phyloP scores from a whole-genome alignment of 345 rosid genomes.

The Brassica rapa region DNA sequence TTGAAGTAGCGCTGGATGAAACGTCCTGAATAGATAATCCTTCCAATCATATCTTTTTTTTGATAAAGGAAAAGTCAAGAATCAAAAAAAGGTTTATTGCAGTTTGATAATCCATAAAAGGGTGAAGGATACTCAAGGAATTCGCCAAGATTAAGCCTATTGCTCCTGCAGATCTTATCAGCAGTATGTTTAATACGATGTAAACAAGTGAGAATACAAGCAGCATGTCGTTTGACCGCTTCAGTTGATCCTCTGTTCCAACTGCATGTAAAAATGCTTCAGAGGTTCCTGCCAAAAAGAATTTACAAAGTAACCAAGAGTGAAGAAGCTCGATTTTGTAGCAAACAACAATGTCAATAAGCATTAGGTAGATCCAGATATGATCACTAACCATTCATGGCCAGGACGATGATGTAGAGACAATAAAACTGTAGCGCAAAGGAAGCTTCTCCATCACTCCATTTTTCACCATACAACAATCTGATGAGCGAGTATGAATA shows the following conservation, averaged over 20 bases:
- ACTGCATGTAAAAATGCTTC: slow-evolving; percentile 95
- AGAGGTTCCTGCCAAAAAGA: slow-evolving; percentile 74
- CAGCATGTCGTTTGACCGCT: slow-evolving; percentile 74
- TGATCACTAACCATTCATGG: slow-evolving; percentile 68
- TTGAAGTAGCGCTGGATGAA: slow-evolving; percentile 74
- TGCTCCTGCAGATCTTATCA: slow-evolving; percentile 78
- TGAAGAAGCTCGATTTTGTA: background rate
- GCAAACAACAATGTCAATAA: background rate
- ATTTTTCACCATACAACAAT: slow-evolving; percentile 79
- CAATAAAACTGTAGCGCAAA: slow-evolving; percentile 79
- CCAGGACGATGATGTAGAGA: slow-evolving; percentile 74
- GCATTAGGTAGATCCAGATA: background rate
- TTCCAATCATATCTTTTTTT: slow-evolving; percentile 81
- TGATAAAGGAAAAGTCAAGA: slow-evolving; percentile 59
- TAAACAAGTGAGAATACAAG: slow-evolving; percentile 72
- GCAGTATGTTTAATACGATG: slow-evolving; percentile 57
- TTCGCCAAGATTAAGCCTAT: slow-evolving; percentile 90
- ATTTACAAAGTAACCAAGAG: background rate
- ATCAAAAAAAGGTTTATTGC: too few relatives aligned
- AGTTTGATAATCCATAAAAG: background rate
- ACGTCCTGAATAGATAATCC: slow-evolving; percentile 71
- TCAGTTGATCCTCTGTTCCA: slow-evolving; percentile 76
- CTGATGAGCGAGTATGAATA: slow-evolving; percentile 91
- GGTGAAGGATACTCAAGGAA: slow-evolving; percentile 74
- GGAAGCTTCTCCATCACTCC: slow-evolving; percentile 98